Evolutionary conservation across 768 basidiomycete genomes (phyloP), one percentile per base, ranked within the genome.

Genomic region (Agaricus subrufescens): DNA sequence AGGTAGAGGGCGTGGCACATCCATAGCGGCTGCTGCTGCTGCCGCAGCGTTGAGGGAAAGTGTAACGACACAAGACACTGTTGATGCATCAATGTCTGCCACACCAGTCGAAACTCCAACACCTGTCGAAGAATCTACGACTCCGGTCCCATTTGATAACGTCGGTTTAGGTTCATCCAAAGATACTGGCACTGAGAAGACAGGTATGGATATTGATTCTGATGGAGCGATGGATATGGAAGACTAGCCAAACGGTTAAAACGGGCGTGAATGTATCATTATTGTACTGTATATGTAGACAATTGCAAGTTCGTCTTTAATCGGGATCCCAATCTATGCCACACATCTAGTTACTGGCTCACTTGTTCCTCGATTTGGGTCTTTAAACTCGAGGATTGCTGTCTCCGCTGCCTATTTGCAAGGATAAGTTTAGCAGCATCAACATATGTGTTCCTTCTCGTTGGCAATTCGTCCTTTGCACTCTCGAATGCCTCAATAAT

Each of bases 401-500:
- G 40, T 39, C 46, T 31, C 7, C 19, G 54, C 25, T 31, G 25
- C 12, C 38, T 46, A 12, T 11, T 26, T 14, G 31, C 39, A 25
- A 50, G 40, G 9, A 48, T 71, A 52, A 65, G 61, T 60, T 71
- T 68, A 7, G 68, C 72, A 23, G 67, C 62, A 3, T 70, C 70
- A 51, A 57, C 61, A 54, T 73, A 75, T 39, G 59, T 58, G 58
- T 66, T 68, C 64, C 67, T 66, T 56, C 79, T 65, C 57, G 67
- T 64, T n/a, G 65, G 62, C 3, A 68, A 66, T 10, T 62, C 60
- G 25, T 53, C 45, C 42, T 70, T 66, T 27, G 72, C 67, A 14
- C 68, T 65, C 19, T 71, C 63, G 65, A 79, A 82, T 39, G 61
- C 67, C 49, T 61, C 61, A 29, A 78, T 54, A 11, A 80, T 69